Evolutionary conservation across 257 asterid genomes (phyloP), one percentile per base, ranked within the genome.

Genomic region (Lycium barbarum): DNA sequence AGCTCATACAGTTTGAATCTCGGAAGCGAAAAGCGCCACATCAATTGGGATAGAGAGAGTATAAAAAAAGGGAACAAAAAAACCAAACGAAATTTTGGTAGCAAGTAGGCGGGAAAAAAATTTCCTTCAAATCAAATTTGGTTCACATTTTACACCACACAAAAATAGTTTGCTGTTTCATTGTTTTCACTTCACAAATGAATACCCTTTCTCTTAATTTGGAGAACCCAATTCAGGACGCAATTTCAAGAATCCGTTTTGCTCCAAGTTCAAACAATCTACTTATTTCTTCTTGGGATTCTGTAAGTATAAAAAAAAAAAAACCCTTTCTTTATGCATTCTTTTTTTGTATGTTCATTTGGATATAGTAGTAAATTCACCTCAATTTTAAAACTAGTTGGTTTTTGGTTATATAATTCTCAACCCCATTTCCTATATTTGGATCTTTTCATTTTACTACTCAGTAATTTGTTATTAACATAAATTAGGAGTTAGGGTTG

Each of bases 231-330:
- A 89, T 96, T 70, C 85, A 85, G 22, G 98, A 93, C 81, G 92
- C 98, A 84, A 88, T 96, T 90, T 91, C 99, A 59, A 90, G 97
- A 89, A 86, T 96, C 70, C 97, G 96, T 10, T 96, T 96, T 81
- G 94, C 98, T 84, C 93, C 97, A 17, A 12, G 1, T 43, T 90
- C 98, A 70, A 93, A 93, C 91, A 93, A 92, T 84, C 94, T 94
- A 84, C 92, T 93, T 18, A 88, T 96, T 86, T 90, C 99, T 59
- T 93, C 98, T 1, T 96, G 98, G 99, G 99, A 96, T 86, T 90
- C 94, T 70, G 99, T 91, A 88, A 91, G 93, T 84, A 11, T 72
- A 7, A 40, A 15, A 8, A 7, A 82, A 45, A 8, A 7, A 82
- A 45, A 11, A 17, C 58, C 11, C 1, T 45, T 1, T 2, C 58